Conservation (phyloP, 805 yeast genomes). For the Starmerella ratchasimensis region DNA sequence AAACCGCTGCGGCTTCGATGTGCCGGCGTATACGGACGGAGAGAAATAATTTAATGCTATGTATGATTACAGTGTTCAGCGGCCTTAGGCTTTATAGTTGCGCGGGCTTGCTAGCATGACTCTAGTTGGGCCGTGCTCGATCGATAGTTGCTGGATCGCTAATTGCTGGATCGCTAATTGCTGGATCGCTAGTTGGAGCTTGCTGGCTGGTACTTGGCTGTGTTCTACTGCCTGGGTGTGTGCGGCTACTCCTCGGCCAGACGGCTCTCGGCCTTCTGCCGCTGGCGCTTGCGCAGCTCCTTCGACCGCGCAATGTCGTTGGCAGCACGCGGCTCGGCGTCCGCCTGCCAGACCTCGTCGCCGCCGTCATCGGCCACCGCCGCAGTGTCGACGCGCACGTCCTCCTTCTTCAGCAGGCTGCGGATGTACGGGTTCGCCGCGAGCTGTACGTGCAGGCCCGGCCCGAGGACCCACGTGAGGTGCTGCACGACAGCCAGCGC, state of each 20-base stretch:
- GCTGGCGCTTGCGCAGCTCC: slow-evolving; percentile 14
- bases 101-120: no score
- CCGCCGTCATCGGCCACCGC: slow-evolving; percentile 3
- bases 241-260: neutral
- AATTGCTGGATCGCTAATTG: no score
- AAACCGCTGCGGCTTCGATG: slow-evolving; percentile 13
- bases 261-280: slow-evolving; percentile 14
- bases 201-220: no score
- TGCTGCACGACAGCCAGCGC: slow-evolving; percentile 25
- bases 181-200: no score
- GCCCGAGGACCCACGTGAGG: slow-evolving; percentile 27
- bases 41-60: no score
- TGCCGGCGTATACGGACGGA: slow-evolving; percentile 2
- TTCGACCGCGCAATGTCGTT: slow-evolving; percentile 6
- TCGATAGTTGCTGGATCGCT: no score
- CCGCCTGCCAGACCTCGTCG: neutral
- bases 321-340: neutral
- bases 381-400: slow-evolving; percentile 12
- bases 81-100: no score
- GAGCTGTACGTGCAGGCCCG: slow-evolving; percentile 26
- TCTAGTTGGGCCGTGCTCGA: no score
- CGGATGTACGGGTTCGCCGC: slow-evolving; percentile 25
- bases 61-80: no score
- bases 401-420: slow-evolving; percentile 16
- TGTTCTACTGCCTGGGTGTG: no score